Base-by-base conservation (phyloP, 495 filamentous ascomycete species). In the Staphylotrichum longicolle region DNA sequence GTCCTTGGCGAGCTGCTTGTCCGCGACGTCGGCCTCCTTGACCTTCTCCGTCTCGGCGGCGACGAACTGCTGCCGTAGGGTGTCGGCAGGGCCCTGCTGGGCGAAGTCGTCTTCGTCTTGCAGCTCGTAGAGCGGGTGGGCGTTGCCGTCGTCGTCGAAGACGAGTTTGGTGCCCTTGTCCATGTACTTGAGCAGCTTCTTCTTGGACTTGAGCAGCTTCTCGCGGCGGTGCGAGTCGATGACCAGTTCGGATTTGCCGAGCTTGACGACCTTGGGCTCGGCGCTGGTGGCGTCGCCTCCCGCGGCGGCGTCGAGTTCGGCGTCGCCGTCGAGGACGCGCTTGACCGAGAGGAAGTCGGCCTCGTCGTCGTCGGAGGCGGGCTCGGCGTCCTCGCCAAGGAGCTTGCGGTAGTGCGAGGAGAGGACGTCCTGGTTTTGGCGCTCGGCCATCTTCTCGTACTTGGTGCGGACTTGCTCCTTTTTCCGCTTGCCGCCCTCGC, bases 361-460 rank as follows among this genome's bases (percentile, higher is more conserved):
- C 48, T 86, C 85, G 54, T 84, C 85, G 57, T 84, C 83, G 41
- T 74, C 75, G 14, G 70, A 73, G 7, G 73, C 69, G 12, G 74
- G 75, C 40, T 79, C 78, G 15, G 79, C 82, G 53, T 86, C 86
- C 48, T 89, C 85, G 58, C 83, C 85, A 65, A 97, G 82, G 57
- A 98, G 82, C 64, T 91, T 96, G 45, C 84, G 84, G 75, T 96
- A 98, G 75, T 97, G 95, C 44, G 86, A 86, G 45, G 94, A 89
- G 62, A 99, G 77, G n/a, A 99, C 86, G 63, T 95, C 91, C 66
- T 96, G 92, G 75, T 98, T 96, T 61, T 86, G 87, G 63, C 94
- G 80, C 77, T 96, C 93, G 67, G 96, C 95, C 92, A 97, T 96
- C 61, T 92, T 90, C 69, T 98, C 90, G 70, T 93, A 93, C 73